Base-by-base conservation (phyloP, 108 stramenopile genomes). In the Skeletonema marinoi region DNA sequence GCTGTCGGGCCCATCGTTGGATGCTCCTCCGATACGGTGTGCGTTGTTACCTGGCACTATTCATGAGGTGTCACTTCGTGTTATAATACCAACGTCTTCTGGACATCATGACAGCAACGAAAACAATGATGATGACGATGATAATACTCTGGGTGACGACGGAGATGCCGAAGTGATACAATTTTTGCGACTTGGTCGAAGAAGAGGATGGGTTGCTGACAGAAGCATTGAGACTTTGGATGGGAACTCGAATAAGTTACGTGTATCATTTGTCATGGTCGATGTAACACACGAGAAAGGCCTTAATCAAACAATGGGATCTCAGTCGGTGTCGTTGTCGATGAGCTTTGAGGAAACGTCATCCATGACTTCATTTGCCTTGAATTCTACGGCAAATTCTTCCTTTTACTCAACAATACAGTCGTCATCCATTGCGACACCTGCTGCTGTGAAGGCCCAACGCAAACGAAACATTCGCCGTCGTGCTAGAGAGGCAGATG, bases 141-240 rank as follows among this genome's bases (percentile, higher is more conserved):
- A 25, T 21, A 46, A 62, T 30, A 66, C 33, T 59, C 56, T 77
- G 38, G 71, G 71, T 29, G 74, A 81, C 63, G 78, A 86, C 39
- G 75, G 69, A 25, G 82, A 70, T 63, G 67, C 78, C 35, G 74
- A 68, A 50, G 74, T 78, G 48, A 48, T 87, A 25, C 72, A 68
- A 25, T 95, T 85, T 70, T 51, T 95, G 41, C 77, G 89, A 32
- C 71, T 95, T 61, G 73, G 77, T 16, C 81, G 81, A 6, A 78
- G 90, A 68, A 80, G 86, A 16, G 94, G 94, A 11, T 95, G 92
- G 92, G 73, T 95, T 65, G 83, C 82, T 8, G 89, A 92, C 80
- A 73, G 88, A 31, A 78, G 73, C 33, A 41, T 84, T 32, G 71
- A 71, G 19, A 29, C 32, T 32, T 41, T 72, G 21, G 84, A 84